Base-by-base conservation (phyloP, 305 asterid genomes). In the Coffea humblotiana region DNA sequence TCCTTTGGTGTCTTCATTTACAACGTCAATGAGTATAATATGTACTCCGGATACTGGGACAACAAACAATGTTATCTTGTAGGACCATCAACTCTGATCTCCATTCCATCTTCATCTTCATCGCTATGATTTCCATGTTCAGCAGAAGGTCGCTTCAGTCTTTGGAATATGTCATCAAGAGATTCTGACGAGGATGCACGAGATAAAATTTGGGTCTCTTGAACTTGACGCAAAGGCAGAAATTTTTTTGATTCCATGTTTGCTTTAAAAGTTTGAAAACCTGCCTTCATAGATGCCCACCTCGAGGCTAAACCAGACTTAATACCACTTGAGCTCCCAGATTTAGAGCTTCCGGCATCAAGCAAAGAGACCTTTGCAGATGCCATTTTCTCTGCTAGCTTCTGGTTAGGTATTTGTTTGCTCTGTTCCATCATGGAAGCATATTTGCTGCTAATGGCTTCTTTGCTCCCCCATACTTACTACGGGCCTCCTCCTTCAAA, bases 231-330 rank as follows among this genome's bases (percentile, higher is more conserved):
- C 58, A 86, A 37, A 49, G 98, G 97, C 65, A 91, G 40, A 47
- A 94, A 89, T 75, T 86, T 90, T 83, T 92, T 96, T n/a, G 97
- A 89, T 78, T 89, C 98, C 19, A 96, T 65, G 80, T 86, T 94
- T 29, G 97, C 74, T 82, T 88, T 96, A 61, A 96, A 86, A 61
- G 77, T 88, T 80, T 91, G 97, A 71, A 96, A 92, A 58, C 97
- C 97, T 32, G 94, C 86, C 82, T 96, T 96, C 98, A 96, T 92
- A 10, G 97, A 92, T 9, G 97, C 98, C 99, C 98, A 96, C 83
- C 84, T 92, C 58, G 97, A 90, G 79, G 97, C 92, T 84, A 96
- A 83, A 76, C 96, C 92, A 2, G 90, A 82, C 70, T 93, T 89
- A 32, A 74, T 77, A 18, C 78, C 78, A 63, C 69, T 66, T 69